Conservation (phyloP, 208 protist species). For the Trypanosoma vivax region DNA sequence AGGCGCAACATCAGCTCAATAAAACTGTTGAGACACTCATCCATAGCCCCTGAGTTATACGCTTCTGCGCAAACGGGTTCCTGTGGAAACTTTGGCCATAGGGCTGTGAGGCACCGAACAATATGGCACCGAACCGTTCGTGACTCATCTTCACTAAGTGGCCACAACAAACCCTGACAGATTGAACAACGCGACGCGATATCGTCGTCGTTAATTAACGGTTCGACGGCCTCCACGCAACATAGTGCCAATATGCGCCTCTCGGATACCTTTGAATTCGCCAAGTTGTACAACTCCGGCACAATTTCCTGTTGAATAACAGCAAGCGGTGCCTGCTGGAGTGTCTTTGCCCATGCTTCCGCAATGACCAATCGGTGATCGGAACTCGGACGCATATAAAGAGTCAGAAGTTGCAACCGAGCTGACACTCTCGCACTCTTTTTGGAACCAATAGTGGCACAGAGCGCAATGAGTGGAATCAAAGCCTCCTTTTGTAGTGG, state of each 20-base stretch:
- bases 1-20: constrained; percentile 52
- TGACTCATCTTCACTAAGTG: constrained; percentile 59
- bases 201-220: constrained; percentile 19
- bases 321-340: constrained; percentile 16
- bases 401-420: constrained; percentile 40
- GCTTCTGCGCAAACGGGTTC: not conserved
- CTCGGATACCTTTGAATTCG: constrained; percentile 41
- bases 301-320: constrained; percentile 54
- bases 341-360: constrained; percentile 42
- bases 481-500: constrained; percentile 50
- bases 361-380: constrained; percentile 33
- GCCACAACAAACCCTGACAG: constrained; percentile 46
- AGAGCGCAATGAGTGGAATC: constrained; percentile 44
- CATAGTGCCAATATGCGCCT: constrained; percentile 49
- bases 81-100: constrained; percentile 24
- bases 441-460: constrained; percentile 26
- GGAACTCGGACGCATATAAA: constrained; percentile 43
- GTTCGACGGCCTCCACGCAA: constrained; percentile 34
- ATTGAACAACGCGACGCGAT: constrained; percentile 36
- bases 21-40: constrained; percentile 2
- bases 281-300: constrained; percentile 56
- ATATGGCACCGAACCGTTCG: constrained; percentile 47
- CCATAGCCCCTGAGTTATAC: not conserved
- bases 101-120: constrained; percentile 32
- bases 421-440: constrained; percentile 25